phyloP scores from a whole-genome alignment of 2,329 filamentous ascomycete species.

The Daldinia sp. region DNA sequence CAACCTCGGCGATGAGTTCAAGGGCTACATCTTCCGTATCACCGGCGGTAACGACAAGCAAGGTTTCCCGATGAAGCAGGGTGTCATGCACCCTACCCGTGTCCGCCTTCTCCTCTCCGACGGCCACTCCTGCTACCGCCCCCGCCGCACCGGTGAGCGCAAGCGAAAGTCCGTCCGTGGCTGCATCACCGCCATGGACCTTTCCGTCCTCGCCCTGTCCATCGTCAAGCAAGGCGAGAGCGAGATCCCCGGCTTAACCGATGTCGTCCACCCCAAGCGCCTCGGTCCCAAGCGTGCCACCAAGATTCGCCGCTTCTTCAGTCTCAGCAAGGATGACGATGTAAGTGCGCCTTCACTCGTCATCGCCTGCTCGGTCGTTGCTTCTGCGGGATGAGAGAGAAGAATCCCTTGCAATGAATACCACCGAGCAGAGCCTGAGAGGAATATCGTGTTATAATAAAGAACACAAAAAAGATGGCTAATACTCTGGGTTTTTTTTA shows the following conservation, averaged over 20 bases:
- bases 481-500: constrained; percentile 52
- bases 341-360: constrained; percentile 80
- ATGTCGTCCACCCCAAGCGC: constrained; percentile 98
- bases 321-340: constrained; percentile 99
- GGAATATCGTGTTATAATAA: constrained; percentile 33
- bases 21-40: constrained; percentile 99
- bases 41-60: constrained; percentile 99
- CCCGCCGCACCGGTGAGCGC: constrained; percentile 97
- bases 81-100: constrained; percentile 98
- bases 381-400: constrained; percentile 55
- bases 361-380: constrained; percentile 76
- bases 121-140: constrained; percentile 99
- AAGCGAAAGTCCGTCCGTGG: constrained; percentile 99
- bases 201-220: constrained; percentile 92
- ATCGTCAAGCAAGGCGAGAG: constrained; percentile 98
- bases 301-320: constrained; percentile 99
- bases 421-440: constrained; percentile 58
- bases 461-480: constrained; percentile 51
- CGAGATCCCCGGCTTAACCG: constrained; percentile 96
- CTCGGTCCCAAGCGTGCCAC: constrained; percentile 99
- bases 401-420: constrained; percentile 61
- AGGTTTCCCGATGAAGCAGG: constrained; percentile 99
- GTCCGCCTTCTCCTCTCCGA: constrained; percentile 95
- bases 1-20: constrained; percentile 98
- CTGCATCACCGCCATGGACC: constrained; percentile 97